phyloP scores from a whole-genome alignment of 78 protist species.

The Dictyostelium citrinum region DNA sequence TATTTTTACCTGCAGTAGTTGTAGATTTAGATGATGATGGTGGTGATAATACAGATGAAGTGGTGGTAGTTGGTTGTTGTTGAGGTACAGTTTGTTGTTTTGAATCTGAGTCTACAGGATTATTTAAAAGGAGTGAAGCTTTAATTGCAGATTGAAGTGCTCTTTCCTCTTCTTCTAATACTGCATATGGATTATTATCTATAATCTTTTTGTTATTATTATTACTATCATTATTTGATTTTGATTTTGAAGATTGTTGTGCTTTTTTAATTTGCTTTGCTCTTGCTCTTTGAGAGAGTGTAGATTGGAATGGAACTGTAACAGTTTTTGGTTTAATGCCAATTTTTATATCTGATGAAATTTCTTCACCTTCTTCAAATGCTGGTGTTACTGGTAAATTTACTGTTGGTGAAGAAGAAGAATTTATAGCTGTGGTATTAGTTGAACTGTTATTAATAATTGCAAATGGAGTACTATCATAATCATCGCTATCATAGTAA shows the following conservation, averaged over 20 bases:
- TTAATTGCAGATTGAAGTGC: not conserved
- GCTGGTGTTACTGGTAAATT: not conserved
- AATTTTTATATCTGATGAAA: not conserved
- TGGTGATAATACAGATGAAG: not conserved
- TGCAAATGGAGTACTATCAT: not conserved
- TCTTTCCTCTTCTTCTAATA: constrained; percentile 6
- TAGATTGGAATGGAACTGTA: not conserved
- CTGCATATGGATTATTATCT: not conserved
- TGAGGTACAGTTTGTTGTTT: not conserved
- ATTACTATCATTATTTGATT: not conserved
- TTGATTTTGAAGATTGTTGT: not conserved
- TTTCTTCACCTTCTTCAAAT: not conserved
- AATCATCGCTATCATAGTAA: not conserved
- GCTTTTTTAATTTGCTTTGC: not conserved
- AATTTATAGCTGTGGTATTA: not conserved
- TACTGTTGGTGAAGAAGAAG: not conserved
- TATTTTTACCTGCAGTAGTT: not conserved
- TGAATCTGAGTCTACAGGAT: not conserved
- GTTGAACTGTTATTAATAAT: not conserved
- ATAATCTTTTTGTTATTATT: not conserved
- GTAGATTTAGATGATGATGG: not conserved
- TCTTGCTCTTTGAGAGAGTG: not conserved
- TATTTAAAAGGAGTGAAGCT: not conserved
- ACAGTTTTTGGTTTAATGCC: not conserved
- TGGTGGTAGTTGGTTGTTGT: not conserved